Conservation (phyloP, 768 basidiomycete species). For the Russula sp. region DNA sequence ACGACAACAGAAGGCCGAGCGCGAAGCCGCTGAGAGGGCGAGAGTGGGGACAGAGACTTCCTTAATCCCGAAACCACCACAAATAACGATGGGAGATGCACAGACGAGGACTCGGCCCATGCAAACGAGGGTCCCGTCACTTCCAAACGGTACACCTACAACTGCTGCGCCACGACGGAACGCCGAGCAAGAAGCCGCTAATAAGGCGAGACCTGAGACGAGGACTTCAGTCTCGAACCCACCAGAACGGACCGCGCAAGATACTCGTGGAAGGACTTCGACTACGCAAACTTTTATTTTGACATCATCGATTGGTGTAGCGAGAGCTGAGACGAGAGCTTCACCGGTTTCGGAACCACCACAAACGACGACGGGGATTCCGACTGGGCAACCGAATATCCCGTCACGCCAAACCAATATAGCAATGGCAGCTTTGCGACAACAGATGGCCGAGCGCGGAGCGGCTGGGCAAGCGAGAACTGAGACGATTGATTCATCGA, state of each 20-base stretch:
- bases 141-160: no score
- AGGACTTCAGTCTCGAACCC: conserved; percentile 29
- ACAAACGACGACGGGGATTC: no score
- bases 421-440: conserved; percentile 46
- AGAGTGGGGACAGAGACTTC: conserved; percentile 28
- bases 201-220: conserved; percentile 45
- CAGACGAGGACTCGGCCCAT: no score
- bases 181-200: conserved; percentile 56
- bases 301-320: background rate
- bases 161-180: conserved; percentile 51
- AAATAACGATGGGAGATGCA: no score
- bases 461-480: conserved; percentile 49
- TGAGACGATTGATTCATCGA: no score
- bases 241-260: conserved; percentile 6
- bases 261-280: conserved; percentile 10
- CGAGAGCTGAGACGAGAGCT: background rate
- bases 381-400: no score
- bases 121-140: no score
- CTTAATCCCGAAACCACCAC: no score
- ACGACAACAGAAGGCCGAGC: conserved; percentile 72
- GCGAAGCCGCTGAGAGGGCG: conserved; percentile 51
- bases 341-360: no score
- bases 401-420: no score
- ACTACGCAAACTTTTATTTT: background rate
- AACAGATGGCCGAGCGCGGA: conserved; percentile 69